A percentile compares a stretch with the other conserved stretches of the same genome.
Evolutionary conservation across 2,329 filamentous ascomycete species (phyloP).

Genomic region (Ascochyta pisi): DNA sequence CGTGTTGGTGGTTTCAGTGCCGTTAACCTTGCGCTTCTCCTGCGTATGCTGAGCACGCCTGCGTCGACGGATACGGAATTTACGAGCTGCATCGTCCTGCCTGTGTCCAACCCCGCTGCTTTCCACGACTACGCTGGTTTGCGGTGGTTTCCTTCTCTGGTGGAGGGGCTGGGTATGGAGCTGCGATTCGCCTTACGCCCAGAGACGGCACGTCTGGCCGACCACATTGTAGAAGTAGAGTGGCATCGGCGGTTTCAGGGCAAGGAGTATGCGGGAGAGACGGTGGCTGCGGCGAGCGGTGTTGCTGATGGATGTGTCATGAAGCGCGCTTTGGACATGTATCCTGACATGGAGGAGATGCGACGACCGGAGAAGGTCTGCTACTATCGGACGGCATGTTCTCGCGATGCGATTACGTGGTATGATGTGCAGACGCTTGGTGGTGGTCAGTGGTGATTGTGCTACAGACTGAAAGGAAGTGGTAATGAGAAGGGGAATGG

Average conservation of each 20-base stretch:
- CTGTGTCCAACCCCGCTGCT: background rate
- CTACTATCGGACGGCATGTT: background rate
- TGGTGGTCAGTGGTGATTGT: background rate
- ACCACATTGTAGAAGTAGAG: background rate
- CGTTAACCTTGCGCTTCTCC: background rate
- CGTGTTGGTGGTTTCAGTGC: background rate
- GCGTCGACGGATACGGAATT: background rate
- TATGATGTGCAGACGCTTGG: constrained; percentile 3
- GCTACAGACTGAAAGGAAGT: no score
- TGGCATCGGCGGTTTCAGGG: constrained; percentile 5
- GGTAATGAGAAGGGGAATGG: background rate
- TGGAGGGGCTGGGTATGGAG: background rate
- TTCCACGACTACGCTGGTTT: background rate
- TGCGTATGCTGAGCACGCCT: constrained; percentile 3
- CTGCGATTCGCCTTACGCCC: background rate
- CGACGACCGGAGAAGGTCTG: background rate
- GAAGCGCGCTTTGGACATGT: background rate
- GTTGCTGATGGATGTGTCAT: background rate
- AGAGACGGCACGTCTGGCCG: background rate
- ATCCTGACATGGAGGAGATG: background rate
- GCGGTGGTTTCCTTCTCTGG: background rate
- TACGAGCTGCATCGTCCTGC: background rate
- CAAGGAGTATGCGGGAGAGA: background rate
- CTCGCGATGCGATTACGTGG: background rate
- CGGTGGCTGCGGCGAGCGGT: background rate